Conservation (phyloP, 805 yeast species). For the Kuraishia ogatae region DNA sequence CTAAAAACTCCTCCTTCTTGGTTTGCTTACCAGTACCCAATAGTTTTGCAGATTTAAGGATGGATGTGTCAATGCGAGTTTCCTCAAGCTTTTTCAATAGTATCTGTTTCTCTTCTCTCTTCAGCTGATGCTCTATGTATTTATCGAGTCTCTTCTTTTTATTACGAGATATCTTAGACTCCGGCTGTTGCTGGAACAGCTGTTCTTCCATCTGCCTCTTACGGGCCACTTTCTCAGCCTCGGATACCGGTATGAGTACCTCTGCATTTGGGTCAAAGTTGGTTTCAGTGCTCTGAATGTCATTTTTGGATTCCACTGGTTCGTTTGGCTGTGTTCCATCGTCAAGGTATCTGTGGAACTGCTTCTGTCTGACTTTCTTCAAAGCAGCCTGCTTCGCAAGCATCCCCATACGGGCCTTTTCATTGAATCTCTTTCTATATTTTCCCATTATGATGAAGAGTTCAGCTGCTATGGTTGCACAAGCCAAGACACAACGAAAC, state of each 20-base stretch:
- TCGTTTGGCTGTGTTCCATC: constrained; percentile 23
- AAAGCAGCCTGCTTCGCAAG: constrained; percentile 70
- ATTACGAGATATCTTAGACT: constrained; percentile 58
- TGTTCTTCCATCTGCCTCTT: constrained; percentile 57
- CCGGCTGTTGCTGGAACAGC: constrained; percentile 48
- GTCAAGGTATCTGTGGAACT: constrained; percentile 43
- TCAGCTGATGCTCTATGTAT: constrained; percentile 84
- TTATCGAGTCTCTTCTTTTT: constrained; percentile 80
- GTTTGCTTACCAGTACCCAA: constrained; percentile 71
- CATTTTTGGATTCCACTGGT: constrained; percentile 6
- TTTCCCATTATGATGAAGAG: constrained; percentile 51
- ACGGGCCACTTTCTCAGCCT: constrained; percentile 52
- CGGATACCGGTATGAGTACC: constrained; percentile 51
- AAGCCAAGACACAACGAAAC: not conserved
- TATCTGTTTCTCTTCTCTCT: constrained; percentile 78
- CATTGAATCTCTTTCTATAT: constrained; percentile 73
- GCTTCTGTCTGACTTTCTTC: constrained; percentile 60
- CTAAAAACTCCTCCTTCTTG: constrained; percentile 58
- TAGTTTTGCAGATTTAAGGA: constrained; percentile 63
- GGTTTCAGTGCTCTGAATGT: constrained; percentile 10
- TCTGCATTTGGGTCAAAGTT: constrained; percentile 62
- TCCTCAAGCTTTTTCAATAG: constrained; percentile 64
- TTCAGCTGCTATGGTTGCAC: not conserved
- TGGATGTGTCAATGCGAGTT: constrained; percentile 61
- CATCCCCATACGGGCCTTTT: constrained; percentile 79